Percentiles rank a stretch among this genome's conserved stretches.
Evolutionary conservation across 2,329 filamentous ascomycete genomes (phyloP).

Genomic region (Cytospora mali): DNA sequence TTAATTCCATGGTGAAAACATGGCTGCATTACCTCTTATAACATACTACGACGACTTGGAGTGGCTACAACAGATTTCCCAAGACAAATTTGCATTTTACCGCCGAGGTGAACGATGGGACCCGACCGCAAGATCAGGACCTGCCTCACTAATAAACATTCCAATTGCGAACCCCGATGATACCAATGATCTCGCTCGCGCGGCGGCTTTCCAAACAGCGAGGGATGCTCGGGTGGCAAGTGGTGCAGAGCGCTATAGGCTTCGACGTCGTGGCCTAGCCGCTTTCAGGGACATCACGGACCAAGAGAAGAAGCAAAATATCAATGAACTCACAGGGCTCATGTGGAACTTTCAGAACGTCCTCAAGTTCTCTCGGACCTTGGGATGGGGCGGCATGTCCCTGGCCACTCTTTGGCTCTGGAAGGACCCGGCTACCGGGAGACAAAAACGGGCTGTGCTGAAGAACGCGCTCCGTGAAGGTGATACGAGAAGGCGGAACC

Average conservation of each 20-base stretch:
- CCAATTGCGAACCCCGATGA: background rate
- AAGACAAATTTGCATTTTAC: background rate
- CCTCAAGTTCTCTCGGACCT: background rate
- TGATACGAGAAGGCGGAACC: background rate
- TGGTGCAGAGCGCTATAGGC: background rate
- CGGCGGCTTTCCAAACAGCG: background rate
- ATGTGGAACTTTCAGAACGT: background rate
- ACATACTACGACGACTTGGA: background rate
- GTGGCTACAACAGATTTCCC: background rate
- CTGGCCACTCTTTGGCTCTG: background rate
- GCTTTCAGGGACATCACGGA: background rate
- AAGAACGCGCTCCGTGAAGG: background rate
- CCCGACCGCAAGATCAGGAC: too few relatives aligned
- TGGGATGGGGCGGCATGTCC: background rate
- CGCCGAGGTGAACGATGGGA: background rate
- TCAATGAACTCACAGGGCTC: background rate
- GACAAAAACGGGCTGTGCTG: background rate
- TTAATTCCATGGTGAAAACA: too few relatives aligned
- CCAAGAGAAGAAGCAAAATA: background rate
- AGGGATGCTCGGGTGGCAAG: background rate
- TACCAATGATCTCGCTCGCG: background rate
- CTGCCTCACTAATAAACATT: background rate
- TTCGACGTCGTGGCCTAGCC: background rate
- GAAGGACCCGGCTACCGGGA: background rate
- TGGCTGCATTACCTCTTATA: background rate